These are phyloP conservation scores for Aspergillus glaucus DNA, from an alignment of 2,329 filamentous ascomycete species.

Conservation along the genomic window DNA sequence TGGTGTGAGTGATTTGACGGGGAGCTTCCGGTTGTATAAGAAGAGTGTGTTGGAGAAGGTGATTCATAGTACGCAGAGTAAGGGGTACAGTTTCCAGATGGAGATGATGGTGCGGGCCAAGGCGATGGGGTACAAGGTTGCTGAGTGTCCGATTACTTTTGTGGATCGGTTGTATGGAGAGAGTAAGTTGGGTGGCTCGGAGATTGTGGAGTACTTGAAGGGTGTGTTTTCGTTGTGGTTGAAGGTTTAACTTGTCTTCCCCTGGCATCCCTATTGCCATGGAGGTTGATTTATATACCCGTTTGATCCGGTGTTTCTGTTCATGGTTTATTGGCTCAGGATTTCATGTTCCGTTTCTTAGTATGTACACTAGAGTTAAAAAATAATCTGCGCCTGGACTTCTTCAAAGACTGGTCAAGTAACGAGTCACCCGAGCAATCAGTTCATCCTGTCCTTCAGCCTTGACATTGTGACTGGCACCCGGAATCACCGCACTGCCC, in stretches of 20 bases:
- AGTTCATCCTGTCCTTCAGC: constrained; percentile 43
- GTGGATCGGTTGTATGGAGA: constrained; percentile 94
- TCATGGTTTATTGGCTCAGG: constrained; percentile 9
- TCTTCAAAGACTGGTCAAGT: constrained; percentile 23
- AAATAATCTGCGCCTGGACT: neutral
- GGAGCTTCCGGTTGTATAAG: constrained; percentile 93
- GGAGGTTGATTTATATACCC: constrained; percentile 19
- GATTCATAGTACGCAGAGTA: constrained; percentile 83
- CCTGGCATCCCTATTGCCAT: constrained; percentile 7
- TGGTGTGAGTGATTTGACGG: constrained; percentile 91
- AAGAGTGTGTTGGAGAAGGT: constrained; percentile 81
- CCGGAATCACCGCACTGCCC: constrained; percentile 43
- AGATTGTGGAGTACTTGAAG: constrained; percentile 96
- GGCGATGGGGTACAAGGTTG: constrained; percentile 88
- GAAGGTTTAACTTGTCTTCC: constrained; percentile 52
- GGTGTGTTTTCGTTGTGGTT: constrained; percentile 72
- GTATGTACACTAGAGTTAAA: constrained; percentile 1
- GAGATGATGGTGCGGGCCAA: constrained; percentile 98
- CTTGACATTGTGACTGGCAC: constrained; percentile 45
- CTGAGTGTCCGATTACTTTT: constrained; percentile 93
- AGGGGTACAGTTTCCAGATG: constrained; percentile 99
- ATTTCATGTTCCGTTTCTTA: constrained; percentile 2
- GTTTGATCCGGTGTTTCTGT: constrained; percentile 7
- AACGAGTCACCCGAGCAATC: constrained; percentile 28
- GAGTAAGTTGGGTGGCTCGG: constrained; percentile 86